Evolutionary conservation across 805 yeast genomes (phyloP), one percentile per base, ranked within the genome.

Genomic region (Dipodascopsis tothii): DNA sequence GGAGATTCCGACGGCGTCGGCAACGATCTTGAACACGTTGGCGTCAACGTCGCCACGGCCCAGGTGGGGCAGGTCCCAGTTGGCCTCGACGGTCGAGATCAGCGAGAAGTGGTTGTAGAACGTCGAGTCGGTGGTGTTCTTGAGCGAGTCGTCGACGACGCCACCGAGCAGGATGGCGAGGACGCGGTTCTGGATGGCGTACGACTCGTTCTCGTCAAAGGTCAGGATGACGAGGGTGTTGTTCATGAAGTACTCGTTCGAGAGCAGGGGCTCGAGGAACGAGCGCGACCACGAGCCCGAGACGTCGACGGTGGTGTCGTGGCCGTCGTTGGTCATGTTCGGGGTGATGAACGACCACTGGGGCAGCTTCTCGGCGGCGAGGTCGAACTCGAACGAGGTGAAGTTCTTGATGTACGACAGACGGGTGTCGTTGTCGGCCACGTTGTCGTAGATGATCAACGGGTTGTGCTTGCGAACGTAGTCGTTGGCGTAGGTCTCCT

Each of bases 391-490:
- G 55, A 73, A 69, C 48, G 63, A 61, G 37, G 73, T 69, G 53
- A 71, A 67, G 61, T 72, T 70, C 63, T 73, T 72, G 61, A 73
- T 66, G 62, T 68, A 64, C 37, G 64, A 59, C 50, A 64, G 55
- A 50, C 77, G 68, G 37, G 62, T 51, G n/a, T 58, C 48, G 41
- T 61, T 55, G 30, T 49, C 44, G 47, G 66, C 59, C 43, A 72
- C 61, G 36, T 68, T 63, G 54, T 69, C 74, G 56, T 58, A 72
- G 27, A 64, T 59, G 33, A 68, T 56, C 53, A 74, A 59, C 34
- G 77, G 77, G 61, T 71, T 71, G 63, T 72, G 75, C 58, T 74
- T 72, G 59, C 78, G 70, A 28, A 72, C 70, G 56, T 73, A 73
- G 51, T 69, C 73, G 52, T 69, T 67, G 43, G 72, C 70, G 33